Evolutionary conservation across 495 filamentous ascomycete species (phyloP).

Genomic region (Tetracladium setigerum): DNA sequence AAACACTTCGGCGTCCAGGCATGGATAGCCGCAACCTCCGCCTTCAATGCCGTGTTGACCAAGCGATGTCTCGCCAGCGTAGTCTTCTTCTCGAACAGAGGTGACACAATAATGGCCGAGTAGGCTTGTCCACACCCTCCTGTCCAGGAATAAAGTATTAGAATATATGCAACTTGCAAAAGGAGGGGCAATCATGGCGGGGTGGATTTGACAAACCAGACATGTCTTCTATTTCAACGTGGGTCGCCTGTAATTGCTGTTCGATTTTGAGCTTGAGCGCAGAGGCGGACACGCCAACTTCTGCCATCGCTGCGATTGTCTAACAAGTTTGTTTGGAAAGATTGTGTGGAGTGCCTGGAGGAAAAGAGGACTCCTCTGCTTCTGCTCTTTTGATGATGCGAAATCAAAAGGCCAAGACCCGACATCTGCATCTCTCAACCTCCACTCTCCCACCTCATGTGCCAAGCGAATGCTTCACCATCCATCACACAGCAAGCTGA

Average conservation of each 20-base stretch:
- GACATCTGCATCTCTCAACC: neutral
- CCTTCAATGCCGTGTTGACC: conserved; percentile 80
- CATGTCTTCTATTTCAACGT: conserved; percentile 90
- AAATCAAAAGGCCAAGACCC: conserved; percentile 9
- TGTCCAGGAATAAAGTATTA: conserved; percentile 24
- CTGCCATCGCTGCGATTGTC: conserved; percentile 36
- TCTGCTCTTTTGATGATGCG: too few species aligned
- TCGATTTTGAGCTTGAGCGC: conserved; percentile 60
- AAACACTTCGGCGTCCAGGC: conserved; percentile 98
- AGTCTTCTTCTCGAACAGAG: conserved; percentile 78
- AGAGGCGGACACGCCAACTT: conserved; percentile 59
- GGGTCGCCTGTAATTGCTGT: conserved; percentile 64
- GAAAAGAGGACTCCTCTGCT: too few species aligned
- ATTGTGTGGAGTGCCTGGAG: neutral
- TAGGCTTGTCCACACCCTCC: conserved; percentile 95
- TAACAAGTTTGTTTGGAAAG: conserved; percentile 15
- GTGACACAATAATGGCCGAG: conserved; percentile 84
- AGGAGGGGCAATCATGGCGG: conserved; percentile 6
- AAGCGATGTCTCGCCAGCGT: conserved; percentile 82
- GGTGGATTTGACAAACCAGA: conserved; percentile 54
- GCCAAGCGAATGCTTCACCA: neutral
- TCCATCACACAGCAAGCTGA: neutral
- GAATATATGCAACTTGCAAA: neutral
- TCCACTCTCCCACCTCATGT: neutral
- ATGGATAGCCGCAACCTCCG: conserved; percentile 92